A percentile compares a stretch with the other conserved stretches of the same genome.
Conservation (phyloP, 2,329 filamentous ascomycete genomes). For the Colletotrichum sp. region DNA sequence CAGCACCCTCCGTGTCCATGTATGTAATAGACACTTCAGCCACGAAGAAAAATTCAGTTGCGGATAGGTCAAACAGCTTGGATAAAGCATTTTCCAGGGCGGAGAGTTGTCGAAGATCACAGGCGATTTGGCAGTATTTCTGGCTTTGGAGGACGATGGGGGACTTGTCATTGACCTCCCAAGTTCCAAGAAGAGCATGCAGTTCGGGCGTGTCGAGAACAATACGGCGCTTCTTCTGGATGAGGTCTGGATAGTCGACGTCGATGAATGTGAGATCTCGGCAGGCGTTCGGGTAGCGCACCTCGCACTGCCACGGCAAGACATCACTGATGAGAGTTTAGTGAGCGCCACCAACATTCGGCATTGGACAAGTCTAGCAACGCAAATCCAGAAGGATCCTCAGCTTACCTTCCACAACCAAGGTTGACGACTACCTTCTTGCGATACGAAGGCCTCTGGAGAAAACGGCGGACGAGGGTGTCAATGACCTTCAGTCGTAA, state of each 20-base stretch:
- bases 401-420: constrained; percentile 85
- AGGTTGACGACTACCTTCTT: constrained; percentile 83
- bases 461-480: constrained; percentile 73
- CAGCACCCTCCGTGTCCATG: constrained; percentile 77
- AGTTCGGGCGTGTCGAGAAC: constrained; percentile 70
- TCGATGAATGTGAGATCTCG: constrained; percentile 75
- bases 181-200: constrained; percentile 60
- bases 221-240: constrained; percentile 73
- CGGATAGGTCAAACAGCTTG: constrained; percentile 56
- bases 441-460: constrained; percentile 55
- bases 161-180: constrained; percentile 55
- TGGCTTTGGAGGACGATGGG: constrained; percentile 67
- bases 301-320: constrained; percentile 82
- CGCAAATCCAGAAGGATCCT: not conserved
- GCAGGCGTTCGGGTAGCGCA: constrained; percentile 66
- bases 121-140: constrained; percentile 80
- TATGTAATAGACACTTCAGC: constrained; percentile 93
- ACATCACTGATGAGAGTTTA: constrained; percentile 65
- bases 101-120: constrained; percentile 74
- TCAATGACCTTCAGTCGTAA: constrained; percentile 85
- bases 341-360: constrained; percentile 5
- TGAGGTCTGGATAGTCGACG: constrained; percentile 83
- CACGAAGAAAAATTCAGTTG: constrained; percentile 72
- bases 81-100: constrained; percentile 65
- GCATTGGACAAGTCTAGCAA: not conserved